Base-by-base conservation (phyloP, 2,329 filamentous ascomycete species). In the Emydomyces testavorans region DNA sequence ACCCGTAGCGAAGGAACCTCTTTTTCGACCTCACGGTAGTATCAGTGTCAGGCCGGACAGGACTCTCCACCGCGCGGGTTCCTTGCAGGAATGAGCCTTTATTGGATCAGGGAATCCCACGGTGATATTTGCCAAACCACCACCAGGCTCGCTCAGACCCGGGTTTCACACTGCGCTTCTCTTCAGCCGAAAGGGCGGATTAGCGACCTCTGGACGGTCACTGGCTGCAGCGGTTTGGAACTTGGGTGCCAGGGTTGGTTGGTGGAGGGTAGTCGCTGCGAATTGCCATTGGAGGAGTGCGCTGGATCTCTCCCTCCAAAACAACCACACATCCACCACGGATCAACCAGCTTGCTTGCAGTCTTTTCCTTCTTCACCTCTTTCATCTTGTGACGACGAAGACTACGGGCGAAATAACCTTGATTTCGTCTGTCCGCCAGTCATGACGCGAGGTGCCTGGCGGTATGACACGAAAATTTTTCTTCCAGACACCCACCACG, bases 51-150 rank as follows among this genome's bases (percentile, higher is more conserved):
- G 34, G 44, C 10, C 31, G n/a, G 1, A n/a, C 15, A 2, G 32
- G 7, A 7, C 20, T 44, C 41, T 36, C 42, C 34, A 38, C 35
- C 8, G n/a, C 21, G 32, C 49, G 46, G 51, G 49, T 53, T 51
- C 51, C 51, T 53, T 51, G 47, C 49, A 51, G 49, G 32, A 46
- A 44, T 6, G 6, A 32, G 32, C n/a, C 24, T 50, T 34, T 16
- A 49, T 51, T 51, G 48, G 51, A 28, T 23, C 34, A 39, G 48
- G 23, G 31, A 16, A 50, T 45, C 42, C 50, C 48, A 50, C 48
- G 48, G 49, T 48, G 50, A 50, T 44, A 36, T 52, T 48, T 43
- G 35, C 26, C 3, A 16, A 26, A 16, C n/a, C 10, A n/a, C 28
- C 47, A 48, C 48, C 50, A 52, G 48, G 48, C 46, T 45, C 46